These are phyloP conservation scores for Eimeria necatrix DNA, from an alignment of 169 alveolate genomes.

Conservation along the genomic window DNA sequence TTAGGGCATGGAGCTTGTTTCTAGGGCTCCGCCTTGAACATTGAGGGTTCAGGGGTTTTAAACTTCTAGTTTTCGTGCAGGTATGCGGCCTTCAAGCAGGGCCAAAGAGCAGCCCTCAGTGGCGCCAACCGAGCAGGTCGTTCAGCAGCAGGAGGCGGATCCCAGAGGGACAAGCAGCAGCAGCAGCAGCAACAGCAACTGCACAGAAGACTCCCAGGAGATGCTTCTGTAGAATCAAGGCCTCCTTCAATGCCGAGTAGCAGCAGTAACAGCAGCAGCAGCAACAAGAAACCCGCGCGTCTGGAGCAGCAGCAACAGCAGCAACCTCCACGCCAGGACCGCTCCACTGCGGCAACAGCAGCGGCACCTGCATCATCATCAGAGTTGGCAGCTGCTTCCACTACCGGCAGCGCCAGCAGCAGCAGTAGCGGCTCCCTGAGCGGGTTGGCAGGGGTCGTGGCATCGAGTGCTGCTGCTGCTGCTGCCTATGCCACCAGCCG, in stretches of 20 bases:
- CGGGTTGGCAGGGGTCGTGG: conserved; percentile 62
- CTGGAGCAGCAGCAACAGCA: conserved; percentile 1
- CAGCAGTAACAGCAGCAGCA: conserved; percentile 34
- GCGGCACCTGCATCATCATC: neutral
- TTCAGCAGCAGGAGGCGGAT: neutral
- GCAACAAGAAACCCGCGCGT: neutral
- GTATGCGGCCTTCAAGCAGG: conserved; percentile 75
- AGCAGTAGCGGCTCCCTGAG: conserved; percentile 10
- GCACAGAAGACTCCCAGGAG: neutral
- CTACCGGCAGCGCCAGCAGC: neutral
- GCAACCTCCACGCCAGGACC: neutral
- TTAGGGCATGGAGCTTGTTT: too few species aligned
- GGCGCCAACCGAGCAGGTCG: neutral
- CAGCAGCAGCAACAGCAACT: conserved; percentile 20
- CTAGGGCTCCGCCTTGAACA: neutral
- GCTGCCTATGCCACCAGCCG: conserved; percentile 64
- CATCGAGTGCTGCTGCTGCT: conserved; percentile 48
- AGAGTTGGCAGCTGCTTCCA: neutral
- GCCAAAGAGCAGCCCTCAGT: conserved; percentile 67
- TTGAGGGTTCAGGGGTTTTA: too few species aligned
- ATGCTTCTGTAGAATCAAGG: neutral
- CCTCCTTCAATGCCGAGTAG: neutral
- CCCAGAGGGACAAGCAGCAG: conserved; percentile 9
- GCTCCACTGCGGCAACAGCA: conserved; percentile 11
- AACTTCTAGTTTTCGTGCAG: neutral